Conservation (phyloP, 2,329 filamentous ascomycete genomes). For the Hysterium pulicare region DNA sequence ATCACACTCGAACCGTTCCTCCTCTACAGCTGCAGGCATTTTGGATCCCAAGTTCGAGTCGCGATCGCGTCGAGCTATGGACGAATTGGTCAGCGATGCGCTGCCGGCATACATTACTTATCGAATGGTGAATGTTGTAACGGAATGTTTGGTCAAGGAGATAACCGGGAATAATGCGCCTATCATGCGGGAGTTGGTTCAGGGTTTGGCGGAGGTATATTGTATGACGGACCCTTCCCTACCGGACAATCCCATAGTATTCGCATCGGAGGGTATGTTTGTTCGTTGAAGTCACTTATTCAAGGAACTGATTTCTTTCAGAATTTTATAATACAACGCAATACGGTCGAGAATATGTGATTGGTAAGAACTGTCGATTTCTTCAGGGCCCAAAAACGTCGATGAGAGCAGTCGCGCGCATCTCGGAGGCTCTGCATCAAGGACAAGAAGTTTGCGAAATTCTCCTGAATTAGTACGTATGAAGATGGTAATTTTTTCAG, state of each 20-base stretch:
- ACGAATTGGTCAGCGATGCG: constrained; percentile 61
- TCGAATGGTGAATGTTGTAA: constrained; percentile 63
- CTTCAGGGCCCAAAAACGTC: constrained; percentile 70
- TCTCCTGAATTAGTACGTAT: constrained; percentile 65
- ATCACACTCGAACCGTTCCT: constrained; percentile 39
- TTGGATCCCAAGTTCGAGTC: constrained; percentile 56
- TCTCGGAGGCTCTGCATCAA: constrained; percentile 57
- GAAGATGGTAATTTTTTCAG: not conserved
- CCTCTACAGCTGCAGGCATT: constrained; percentile 35
- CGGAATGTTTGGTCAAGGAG: constrained; percentile 60
- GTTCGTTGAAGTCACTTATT: not conserved
- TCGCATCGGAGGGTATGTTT: constrained; percentile 63
- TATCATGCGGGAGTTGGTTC: constrained; percentile 61
- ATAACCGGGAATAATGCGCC: constrained; percentile 63
- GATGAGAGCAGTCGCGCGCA: constrained; percentile 56
- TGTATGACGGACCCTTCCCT: constrained; percentile 69
- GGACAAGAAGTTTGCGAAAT: constrained; percentile 68
- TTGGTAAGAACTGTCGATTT: constrained; percentile 74
- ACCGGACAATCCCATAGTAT: constrained; percentile 69
- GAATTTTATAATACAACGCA: constrained; percentile 70
- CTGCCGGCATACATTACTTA: constrained; percentile 67
- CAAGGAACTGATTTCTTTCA: constrained; percentile 22
- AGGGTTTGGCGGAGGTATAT: constrained; percentile 70
- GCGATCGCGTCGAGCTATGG: constrained; percentile 59
- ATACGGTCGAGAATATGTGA: constrained; percentile 66